Evolutionary conservation across 202 grass and related monocot species (phyloP), one percentile per base, ranked within the genome.

Genomic region (Saccharum hybrid): DNA sequence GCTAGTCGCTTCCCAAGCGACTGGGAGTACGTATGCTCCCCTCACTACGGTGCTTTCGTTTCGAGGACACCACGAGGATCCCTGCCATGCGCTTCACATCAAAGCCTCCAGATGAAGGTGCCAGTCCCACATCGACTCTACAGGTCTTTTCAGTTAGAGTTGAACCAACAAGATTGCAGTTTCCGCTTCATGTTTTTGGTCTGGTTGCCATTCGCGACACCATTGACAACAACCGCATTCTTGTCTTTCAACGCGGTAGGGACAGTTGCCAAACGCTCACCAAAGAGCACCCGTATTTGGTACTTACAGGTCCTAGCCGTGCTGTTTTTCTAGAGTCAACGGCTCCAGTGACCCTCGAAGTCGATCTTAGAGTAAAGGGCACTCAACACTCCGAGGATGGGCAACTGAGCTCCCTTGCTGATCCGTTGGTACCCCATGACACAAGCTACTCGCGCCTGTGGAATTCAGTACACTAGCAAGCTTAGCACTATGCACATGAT

Each of bases 301-400:
- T n/a, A 43, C 46, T 83, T 18, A 68, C 34, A 34, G 82, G 82
- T 9, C 83, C 83, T 39, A 79, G 3, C 41, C 56, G 66, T 64
- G 66, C 31, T 52, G 56, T 72, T 72, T 1, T 70, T 26, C 0
- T 85, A 56, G 15, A 34, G 3, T 7, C 42, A 7, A 0, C 21
- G 13, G 3, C 13, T 51, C 66, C 52, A 2, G 54, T 78, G 19
- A 2, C 3, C 49, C 12, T 84, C 1, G 66, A 85, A 54, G 74
- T 36, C 45, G 74, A 46, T 18, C 73, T 84, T 11, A 69, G 10
- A 22, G 7, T 77, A 8, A 84, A 84, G 52, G 51, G 46, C 4
- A 49, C 16, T 23, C 16, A 1, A 18, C 48, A 77, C 42, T 60
- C 82, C 0, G 51, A 84, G 16, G 72, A 84, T 60, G 28, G 69